Evolutionary conservation across 2,329 filamentous ascomycete genomes (phyloP).

Genomic region (Esteya vermicola): DNA sequence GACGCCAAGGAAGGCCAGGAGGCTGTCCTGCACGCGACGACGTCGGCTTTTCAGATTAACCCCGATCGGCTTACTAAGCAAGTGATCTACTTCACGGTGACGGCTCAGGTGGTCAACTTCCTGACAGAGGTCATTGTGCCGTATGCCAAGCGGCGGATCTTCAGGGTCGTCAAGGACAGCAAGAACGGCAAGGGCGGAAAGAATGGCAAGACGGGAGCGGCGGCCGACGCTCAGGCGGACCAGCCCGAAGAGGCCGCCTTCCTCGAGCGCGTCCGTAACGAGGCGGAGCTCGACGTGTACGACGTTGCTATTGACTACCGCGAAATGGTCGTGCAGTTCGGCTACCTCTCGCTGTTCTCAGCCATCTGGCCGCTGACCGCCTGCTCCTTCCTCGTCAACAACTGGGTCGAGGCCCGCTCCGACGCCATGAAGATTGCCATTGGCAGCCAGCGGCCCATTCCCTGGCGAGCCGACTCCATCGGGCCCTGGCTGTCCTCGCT

Average conservation of each 20-base stretch:
- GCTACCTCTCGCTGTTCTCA: constrained; percentile 82
- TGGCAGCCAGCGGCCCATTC: constrained; percentile 77
- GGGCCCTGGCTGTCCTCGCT: constrained; percentile 82
- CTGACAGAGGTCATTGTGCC: constrained; percentile 75
- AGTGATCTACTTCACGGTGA: constrained; percentile 92
- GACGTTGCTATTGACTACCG: constrained; percentile 83
- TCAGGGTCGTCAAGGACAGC: constrained; percentile 59
- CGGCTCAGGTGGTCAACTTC: constrained; percentile 81
- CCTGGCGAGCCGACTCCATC: constrained; percentile 83
- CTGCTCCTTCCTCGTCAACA: constrained; percentile 80
- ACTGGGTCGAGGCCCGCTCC: constrained; percentile 87
- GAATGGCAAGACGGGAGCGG: constrained; percentile 21
- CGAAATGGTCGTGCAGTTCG: constrained; percentile 81
- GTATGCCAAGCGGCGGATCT: constrained; percentile 64
- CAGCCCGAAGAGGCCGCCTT: constrained; percentile 66
- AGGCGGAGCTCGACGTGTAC: constrained; percentile 71
- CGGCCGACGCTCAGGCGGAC: constrained; percentile 39
- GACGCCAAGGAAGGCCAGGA: constrained; percentile 24
- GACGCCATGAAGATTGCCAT: constrained; percentile 86
- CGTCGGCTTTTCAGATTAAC: constrained; percentile 59
- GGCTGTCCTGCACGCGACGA: constrained; percentile 15
- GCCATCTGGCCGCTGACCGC: constrained; percentile 91
- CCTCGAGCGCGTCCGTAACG: constrained; percentile 64
- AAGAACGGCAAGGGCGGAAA: constrained; percentile 36
- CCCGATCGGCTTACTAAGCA: constrained; percentile 72